A percentile compares a stretch with the other conserved stretches of the same genome.
Evolutionary conservation across 805 yeast genomes (phyloP).

Genomic region (Candida methanosorbosa): DNA sequence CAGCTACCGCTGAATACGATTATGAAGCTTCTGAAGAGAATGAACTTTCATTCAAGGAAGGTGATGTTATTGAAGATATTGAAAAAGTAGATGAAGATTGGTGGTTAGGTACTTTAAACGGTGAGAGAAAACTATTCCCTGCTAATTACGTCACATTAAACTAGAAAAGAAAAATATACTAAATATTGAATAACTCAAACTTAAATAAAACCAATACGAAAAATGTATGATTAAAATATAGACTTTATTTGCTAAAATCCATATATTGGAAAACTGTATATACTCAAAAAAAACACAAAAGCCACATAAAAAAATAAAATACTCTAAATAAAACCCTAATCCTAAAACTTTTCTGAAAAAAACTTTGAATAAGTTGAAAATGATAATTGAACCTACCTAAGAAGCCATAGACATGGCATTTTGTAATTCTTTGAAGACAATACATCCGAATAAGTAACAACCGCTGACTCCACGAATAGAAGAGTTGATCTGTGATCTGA

Average conservation of each 20-base stretch:
- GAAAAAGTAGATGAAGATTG: slow-evolving; percentile 92
- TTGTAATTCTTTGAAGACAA: slow-evolving; percentile 13
- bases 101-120: slow-evolving; percentile 88
- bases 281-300: too few species aligned
- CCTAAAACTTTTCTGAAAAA: too few species aligned
- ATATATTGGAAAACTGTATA: too few species aligned
- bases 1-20: slow-evolving; percentile 63
- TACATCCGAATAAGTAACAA: slow-evolving; percentile 36
- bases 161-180: not conserved
- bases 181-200: not conserved
- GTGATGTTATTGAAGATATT: slow-evolving; percentile 72
- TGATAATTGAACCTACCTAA: too few species aligned
- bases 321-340: too few species aligned
- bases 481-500: slow-evolving; percentile 50
- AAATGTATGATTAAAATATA: too few species aligned
- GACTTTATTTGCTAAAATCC: too few species aligned
- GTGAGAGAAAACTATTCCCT: slow-evolving; percentile 83
- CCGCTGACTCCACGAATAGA: slow-evolving; percentile 46
- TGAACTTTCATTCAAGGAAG: slow-evolving; percentile 78
- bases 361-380: too few species aligned
- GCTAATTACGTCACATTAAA: slow-evolving; percentile 63
- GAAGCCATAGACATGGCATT: too few species aligned
- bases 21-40: slow-evolving; percentile 92
- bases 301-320: too few species aligned
- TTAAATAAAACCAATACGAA: too few species aligned